Evolutionary conservation across 371 early-diverging fungal genomes (phyloP).

Genomic region (Coemansia sp.): DNA sequence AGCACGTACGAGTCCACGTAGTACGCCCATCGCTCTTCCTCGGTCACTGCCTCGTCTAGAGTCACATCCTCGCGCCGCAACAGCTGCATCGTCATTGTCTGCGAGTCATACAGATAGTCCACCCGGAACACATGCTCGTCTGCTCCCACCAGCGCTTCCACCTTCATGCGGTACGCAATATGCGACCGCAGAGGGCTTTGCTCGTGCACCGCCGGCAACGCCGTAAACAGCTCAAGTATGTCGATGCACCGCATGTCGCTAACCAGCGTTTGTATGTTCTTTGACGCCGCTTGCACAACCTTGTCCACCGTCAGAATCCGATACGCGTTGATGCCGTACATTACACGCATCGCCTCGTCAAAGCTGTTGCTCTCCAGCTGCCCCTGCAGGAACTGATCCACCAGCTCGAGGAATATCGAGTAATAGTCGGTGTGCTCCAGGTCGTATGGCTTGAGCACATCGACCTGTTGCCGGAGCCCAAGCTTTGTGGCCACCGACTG

Average conservation of each 20-base stretch:
- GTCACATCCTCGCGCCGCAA: slow-evolving; percentile 83
- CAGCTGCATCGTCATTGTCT: slow-evolving; percentile 77
- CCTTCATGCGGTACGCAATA: slow-evolving; percentile 78
- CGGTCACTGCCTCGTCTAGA: slow-evolving; percentile 67
- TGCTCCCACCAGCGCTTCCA: slow-evolving; percentile 71
- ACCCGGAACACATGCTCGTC: slow-evolving; percentile 84
- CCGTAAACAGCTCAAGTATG: slow-evolving; percentile 63
- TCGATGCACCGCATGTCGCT: slow-evolving; percentile 59
- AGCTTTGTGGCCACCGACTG: slow-evolving; percentile 81
- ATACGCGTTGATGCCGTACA: slow-evolving; percentile 87
- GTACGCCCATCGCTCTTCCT: slow-evolving; percentile 88
- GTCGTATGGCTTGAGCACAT: slow-evolving; percentile 44
- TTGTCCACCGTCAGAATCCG: slow-evolving; percentile 86
- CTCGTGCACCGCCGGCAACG: slow-evolving; percentile 52
- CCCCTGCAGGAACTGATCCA: slow-evolving; percentile 75
- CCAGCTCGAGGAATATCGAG: slow-evolving; percentile 67
- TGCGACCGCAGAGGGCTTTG: slow-evolving; percentile 67
- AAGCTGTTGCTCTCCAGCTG: slow-evolving; percentile 81
- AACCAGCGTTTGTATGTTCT: slow-evolving; percentile 71
- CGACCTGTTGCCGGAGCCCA: slow-evolving; percentile 65
- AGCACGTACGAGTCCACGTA: slow-evolving; percentile 91
- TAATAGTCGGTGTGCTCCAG: slow-evolving; percentile 64
- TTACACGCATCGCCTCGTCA: slow-evolving; percentile 87
- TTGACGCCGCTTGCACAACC: slow-evolving; percentile 71
- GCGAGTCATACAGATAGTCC: slow-evolving; percentile 72